Percentiles rank a stretch among this genome's conserved stretches.
These are phyloP conservation scores for Gaertneriomyces sp. DNA, from an alignment of 192 early-diverging fungal species.

Conservation along the genomic window DNA sequence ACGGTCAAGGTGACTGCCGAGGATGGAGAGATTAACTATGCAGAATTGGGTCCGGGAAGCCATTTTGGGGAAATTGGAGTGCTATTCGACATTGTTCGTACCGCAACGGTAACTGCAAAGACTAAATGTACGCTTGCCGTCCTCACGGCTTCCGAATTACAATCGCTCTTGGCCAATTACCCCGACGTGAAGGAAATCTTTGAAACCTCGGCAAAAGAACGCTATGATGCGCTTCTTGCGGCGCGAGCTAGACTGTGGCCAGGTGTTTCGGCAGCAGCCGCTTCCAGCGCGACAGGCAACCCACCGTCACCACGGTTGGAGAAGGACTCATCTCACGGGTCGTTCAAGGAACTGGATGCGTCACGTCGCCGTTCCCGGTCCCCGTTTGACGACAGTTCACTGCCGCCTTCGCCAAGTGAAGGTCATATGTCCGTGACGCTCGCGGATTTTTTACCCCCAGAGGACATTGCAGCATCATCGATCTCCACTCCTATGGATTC, in stretches of 20 bases:
- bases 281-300: too few relatives aligned
- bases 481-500: conserved; percentile 5
- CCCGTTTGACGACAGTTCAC: conserved; percentile 2
- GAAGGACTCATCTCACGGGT: conserved; percentile 20
- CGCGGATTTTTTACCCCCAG: not conserved
- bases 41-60: conserved; percentile 37
- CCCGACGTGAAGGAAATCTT: conserved; percentile 62
- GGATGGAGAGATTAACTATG: conserved; percentile 48
- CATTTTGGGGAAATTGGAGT: conserved; percentile 57
- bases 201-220: conserved; percentile 57
- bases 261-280: too few relatives aligned
- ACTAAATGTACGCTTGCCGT: conserved; percentile 62
- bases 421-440: not conserved
- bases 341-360: conserved; percentile 16
- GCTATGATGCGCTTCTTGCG: conserved; percentile 29
- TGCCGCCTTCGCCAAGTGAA: too few relatives aligned
- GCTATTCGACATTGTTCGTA: conserved; percentile 45
- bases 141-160: conserved; percentile 60
- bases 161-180: conserved; percentile 49
- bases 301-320: too few relatives aligned
- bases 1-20: conserved; percentile 57
- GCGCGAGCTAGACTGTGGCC: too few relatives aligned
- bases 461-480: conserved; percentile 21
- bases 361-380: conserved; percentile 22
- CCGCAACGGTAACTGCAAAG: conserved; percentile 65